Base-by-base conservation (phyloP, 2,329 filamentous ascomycete genomes). In the Verticillium zaregamsianum region DNA sequence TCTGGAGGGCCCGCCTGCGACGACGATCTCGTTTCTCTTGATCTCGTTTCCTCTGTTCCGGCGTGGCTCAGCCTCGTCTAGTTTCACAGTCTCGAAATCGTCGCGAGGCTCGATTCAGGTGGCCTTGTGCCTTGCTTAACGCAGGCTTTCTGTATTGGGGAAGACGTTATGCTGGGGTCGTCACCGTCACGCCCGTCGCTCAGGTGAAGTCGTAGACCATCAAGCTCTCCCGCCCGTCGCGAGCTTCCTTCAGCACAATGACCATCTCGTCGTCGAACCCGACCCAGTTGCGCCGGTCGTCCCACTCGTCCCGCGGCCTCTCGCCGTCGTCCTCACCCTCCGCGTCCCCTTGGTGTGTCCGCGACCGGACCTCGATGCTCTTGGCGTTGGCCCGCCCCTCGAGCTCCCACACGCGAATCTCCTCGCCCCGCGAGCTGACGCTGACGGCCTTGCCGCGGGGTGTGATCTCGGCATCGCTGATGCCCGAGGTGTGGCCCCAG, bases 211-310 rank as follows among this genome's bases (percentile, higher is more conserved):
- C 91, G 72, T 97, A 97, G 54, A 95, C 87, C 70, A 93, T 84
- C 65, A 97, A 74, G 64, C 89, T 87, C 71, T 94, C 90, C 45
- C 83, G 82, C 1, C 90, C 90, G 31, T 84, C 79, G 31, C 78
- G 74, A 65, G 86, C 84, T 75, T 94, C 90, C 66, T 91, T 89
- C 58, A 96, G 79, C 52, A 97, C 86, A 64, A 96, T 88, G n/a
- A 97, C 90, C 77, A 92, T 92, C 74, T 96, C 91, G 54, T 96
- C 92, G 69, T 97, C 92, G 69, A 97, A 97, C 0, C 91, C 92
- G 9, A 97, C 87, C 86, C 90, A 94, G 59, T 84, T 84, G 63
- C 80, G 77, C 57, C 76, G 73, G 62, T 81, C 80, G 39, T 83
- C 78, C 72, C 77, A 77, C 45, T 72, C 69, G 33, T 68, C 60